Evolutionary conservation across 2,329 filamentous ascomycete species (phyloP).

Genomic region (Tetracladium maxilliforme): DNA sequence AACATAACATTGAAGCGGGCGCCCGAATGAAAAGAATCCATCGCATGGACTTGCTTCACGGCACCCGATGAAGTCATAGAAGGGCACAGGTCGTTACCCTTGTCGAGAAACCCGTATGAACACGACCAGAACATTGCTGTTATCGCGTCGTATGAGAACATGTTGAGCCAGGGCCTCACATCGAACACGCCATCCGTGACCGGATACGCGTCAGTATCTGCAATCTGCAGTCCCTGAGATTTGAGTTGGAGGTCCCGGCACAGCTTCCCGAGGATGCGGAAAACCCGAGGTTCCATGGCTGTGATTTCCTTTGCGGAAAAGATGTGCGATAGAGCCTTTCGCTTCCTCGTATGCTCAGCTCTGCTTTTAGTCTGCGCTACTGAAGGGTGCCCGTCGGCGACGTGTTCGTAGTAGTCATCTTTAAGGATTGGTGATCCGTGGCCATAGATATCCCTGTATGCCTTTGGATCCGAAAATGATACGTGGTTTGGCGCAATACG

Average conservation of each 20-base stretch:
- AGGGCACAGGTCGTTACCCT: constrained; percentile 2
- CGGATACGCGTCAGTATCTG: constrained; percentile 2
- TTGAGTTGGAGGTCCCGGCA: background rate
- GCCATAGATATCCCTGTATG: constrained; percentile 19
- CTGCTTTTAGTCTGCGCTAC: constrained; percentile 2
- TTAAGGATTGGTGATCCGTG: constrained; percentile 8
- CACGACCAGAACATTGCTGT: constrained; percentile 4
- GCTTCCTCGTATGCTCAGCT: constrained; percentile 3
- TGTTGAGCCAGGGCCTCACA: constrained; percentile 8
- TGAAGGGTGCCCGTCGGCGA: constrained; percentile 4
- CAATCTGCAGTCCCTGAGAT: background rate
- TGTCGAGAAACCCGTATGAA: constrained; percentile 3
- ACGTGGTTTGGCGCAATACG: constrained; percentile 12
- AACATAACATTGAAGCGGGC: constrained; percentile 1
- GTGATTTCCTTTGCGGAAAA: constrained; percentile 8
- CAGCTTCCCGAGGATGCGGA: constrained; percentile 1
- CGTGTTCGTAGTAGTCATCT: constrained; percentile 6
- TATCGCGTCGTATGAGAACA: constrained; percentile 7
- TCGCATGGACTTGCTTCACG: constrained; percentile 1
- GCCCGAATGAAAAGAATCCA: constrained; percentile 1
- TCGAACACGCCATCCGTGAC: constrained; percentile 5
- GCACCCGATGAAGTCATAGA: constrained; percentile 1
- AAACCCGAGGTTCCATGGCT: constrained; percentile 5
- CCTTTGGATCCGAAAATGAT: constrained; percentile 13
- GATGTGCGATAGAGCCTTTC: constrained; percentile 5